Evolutionary conservation across 148 eudicot species (phyloP).

Genomic region (Cornus florida): DNA sequence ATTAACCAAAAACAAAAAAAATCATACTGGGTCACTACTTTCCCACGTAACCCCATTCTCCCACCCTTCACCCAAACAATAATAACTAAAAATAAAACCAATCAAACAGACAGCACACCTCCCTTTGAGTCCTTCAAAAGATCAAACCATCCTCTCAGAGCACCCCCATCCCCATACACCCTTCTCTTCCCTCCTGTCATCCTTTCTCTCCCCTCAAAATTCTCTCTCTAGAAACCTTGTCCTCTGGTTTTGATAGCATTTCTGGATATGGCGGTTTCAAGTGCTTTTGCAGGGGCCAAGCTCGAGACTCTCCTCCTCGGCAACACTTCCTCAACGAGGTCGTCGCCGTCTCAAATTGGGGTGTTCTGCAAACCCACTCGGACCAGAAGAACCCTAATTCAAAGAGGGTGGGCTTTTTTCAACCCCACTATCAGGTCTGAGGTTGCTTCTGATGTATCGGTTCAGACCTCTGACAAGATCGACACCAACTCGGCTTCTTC

Average conservation of each 20-base stretch:
- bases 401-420: constrained; percentile 20
- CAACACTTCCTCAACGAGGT: constrained; percentile 23
- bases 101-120: neutral
- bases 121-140: too few relatives aligned
- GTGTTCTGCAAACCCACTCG: constrained; percentile 26
- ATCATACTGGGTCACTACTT: neutral
- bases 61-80: neutral
- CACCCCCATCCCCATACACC: neutral
- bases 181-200: constrained; percentile 3
- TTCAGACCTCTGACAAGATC: constrained; percentile 29
- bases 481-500: constrained; percentile 1
- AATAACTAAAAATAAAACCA: neutral
- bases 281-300: constrained; percentile 56
- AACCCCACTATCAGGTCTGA: constrained; percentile 35
- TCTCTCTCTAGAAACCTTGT: neutral
- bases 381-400: neutral
- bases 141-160: neutral
- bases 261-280: constrained; percentile 63
- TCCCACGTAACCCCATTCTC: too few relatives aligned
- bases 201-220: too few relatives aligned
- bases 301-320: constrained; percentile 54
- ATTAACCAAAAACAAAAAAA: too few relatives aligned
- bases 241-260: neutral
- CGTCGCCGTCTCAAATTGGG: constrained; percentile 30
- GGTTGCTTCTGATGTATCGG: constrained; percentile 28